Conservation (phyloP, 768 basidiomycete species). For the Trametopsis cervina region DNA sequence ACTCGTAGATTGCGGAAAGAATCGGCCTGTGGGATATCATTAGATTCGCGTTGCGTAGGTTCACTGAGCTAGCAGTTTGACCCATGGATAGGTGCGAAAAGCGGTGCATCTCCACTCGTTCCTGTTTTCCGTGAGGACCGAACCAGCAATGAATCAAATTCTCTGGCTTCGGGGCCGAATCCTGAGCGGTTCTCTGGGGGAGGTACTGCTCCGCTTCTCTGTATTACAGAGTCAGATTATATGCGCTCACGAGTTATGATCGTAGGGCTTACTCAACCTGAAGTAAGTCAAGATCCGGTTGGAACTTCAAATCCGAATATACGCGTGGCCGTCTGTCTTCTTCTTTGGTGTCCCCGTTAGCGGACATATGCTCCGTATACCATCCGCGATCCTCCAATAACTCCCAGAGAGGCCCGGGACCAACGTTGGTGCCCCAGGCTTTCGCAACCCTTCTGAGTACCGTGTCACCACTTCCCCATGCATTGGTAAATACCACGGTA, state of each 20-base stretch:
- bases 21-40: slow-evolving; percentile 41
- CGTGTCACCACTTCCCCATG: slow-evolving; percentile 42
- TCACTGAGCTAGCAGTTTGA: neutral
- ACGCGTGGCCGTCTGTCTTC: slow-evolving; percentile 58
- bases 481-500: slow-evolving; percentile 42
- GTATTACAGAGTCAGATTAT: slow-evolving; percentile 19
- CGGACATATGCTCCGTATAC: slow-evolving; percentile 48
- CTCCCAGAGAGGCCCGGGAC: slow-evolving; percentile 75
- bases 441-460: slow-evolving; percentile 53
- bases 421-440: slow-evolving; percentile 69
- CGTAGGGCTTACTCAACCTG: slow-evolving; percentile 10
- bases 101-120: slow-evolving; percentile 39
- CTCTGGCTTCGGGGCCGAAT: slow-evolving; percentile 36
- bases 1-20: slow-evolving; percentile 49
- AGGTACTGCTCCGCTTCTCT: slow-evolving; percentile 57
- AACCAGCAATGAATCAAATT: slow-evolving; percentile 41
- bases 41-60: neutral
- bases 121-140: slow-evolving; percentile 56
- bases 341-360: slow-evolving; percentile 18
- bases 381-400: slow-evolving; percentile 71
- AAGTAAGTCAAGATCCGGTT: neutral
- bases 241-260: neutral
- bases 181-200: slow-evolving; percentile 56
- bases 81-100: slow-evolving; percentile 24
- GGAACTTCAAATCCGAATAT: slow-evolving; percentile 32